Base-by-base conservation (phyloP, 352 stramenopile genomes). In the Globisporangium acanthophoron region DNA sequence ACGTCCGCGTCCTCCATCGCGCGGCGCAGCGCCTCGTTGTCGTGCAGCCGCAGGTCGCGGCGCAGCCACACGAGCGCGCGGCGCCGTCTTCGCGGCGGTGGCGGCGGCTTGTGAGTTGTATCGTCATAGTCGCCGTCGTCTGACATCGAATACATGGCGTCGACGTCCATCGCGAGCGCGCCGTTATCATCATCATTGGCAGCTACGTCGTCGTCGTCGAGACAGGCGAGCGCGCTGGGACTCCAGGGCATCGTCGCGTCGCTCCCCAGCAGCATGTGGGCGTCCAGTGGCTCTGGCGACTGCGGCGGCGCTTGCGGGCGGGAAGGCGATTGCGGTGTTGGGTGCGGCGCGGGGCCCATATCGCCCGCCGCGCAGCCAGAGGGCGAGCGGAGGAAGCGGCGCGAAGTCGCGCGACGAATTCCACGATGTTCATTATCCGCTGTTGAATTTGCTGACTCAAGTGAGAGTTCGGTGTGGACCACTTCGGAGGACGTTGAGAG, bases 31-130 rank as follows among this genome's bases (percentile, higher is more conserved):
- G 88, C 86, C 39, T 93, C 78, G 73, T 99, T 99, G 78, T 99
- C 97, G 70, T 98, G 92, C 24, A 99, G 57, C 20, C 96, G 74
- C 50, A 99, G 68, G 54, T 96, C 92, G 39, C 98, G 97, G 5
- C 96, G 84, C 57, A 99, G 98, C 96, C 96, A 99, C 31, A 89
- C 64, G 18, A 91, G 47, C 5, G 78, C 76, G 8, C 75, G 69
- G n/a, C 73, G 69, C 18, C 39, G 47, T 39, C 33, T 8, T 3
- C 33, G 37, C 37, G 37, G 8, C 0, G 37, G 37, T 5, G 18
- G 18, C n/a, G 44, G 37, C 15, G 29, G 41, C n/a, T 31, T 45
- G n/a, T 53, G 44, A 8, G 37, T 46, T 3, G 44, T 31, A 12
- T 13, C 3, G 46, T 50, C 45, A 40, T 50, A n/a, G 8, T 21